A percentile compares a stretch with the other conserved stretches of the same genome.
phyloP scores from a whole-genome alignment of 192 early-diverging fungal species.

The Coemansia umbellata region DNA sequence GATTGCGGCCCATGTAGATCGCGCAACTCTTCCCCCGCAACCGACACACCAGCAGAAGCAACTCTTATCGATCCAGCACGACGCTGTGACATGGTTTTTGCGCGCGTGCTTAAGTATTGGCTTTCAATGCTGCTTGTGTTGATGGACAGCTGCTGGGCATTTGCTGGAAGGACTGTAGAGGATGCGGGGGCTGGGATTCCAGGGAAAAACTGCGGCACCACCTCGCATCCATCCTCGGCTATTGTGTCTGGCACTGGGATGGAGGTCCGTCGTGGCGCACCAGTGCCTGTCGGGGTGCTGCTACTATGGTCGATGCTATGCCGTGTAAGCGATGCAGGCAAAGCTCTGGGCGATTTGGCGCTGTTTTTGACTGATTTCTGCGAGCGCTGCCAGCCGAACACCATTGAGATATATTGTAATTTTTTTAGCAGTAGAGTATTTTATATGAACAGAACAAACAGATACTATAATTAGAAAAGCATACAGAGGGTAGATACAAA shows the following conservation, averaged over 20 bases:
- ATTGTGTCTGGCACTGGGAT: constrained; percentile 8
- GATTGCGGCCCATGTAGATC: constrained; percentile 14
- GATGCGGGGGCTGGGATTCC: constrained; percentile 13
- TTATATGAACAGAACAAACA: too few relatives aligned
- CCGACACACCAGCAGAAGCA: neutral
- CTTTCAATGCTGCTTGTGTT: neutral
- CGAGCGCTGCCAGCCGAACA: constrained; percentile 32
- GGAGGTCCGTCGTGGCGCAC: neutral
- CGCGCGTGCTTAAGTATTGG: neutral
- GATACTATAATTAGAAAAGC: too few relatives aligned
- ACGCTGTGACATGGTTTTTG: constrained; percentile 10
- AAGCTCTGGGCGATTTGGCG: neutral
- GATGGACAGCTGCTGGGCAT: neutral
- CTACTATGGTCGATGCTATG: neutral
- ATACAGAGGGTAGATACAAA: too few relatives aligned
- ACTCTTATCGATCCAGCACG: constrained; percentile 26
- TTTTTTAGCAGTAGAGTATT: too few relatives aligned
- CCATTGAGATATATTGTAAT: constrained; percentile 19
- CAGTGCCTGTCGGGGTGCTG: neutral
- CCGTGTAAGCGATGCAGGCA: neutral
- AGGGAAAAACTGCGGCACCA: constrained; percentile 44
- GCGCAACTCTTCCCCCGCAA: neutral
- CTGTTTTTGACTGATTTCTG: too few relatives aligned
- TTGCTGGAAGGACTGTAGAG: neutral
- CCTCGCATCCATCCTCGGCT: constrained; percentile 34